A percentile compares a stretch with the other conserved stretches of the same genome.
These are phyloP conservation scores for Pseudogymnoascus sp. DNA, from an alignment of 2,329 filamentous ascomycete species.

Conservation along the genomic window DNA sequence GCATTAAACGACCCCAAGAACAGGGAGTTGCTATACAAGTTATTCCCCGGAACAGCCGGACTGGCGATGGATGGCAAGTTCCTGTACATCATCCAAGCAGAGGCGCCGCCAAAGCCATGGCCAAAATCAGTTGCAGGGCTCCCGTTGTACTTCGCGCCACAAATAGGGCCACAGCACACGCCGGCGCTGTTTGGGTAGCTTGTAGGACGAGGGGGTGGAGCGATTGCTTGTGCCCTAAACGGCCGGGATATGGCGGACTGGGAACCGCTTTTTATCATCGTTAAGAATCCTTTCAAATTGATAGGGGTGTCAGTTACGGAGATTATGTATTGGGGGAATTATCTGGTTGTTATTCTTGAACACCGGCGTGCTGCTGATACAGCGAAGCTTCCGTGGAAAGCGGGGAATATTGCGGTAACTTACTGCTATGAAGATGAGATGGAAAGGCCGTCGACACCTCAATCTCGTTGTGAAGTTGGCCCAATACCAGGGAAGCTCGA, in stretches of 20 bases:
- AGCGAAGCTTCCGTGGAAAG: not conserved
- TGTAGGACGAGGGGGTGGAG: not conserved
- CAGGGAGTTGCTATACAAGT: not conserved
- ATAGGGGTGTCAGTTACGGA: not conserved
- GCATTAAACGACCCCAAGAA: not conserved
- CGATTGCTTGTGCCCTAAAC: not conserved
- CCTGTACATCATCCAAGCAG: not conserved
- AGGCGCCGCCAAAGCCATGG: not conserved
- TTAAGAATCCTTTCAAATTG: not conserved
- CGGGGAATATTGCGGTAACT: not conserved
- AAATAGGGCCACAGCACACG: not conserved
- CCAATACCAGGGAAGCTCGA: not conserved
- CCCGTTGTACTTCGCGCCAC: not conserved
- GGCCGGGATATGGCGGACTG: not conserved
- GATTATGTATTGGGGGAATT: not conserved
- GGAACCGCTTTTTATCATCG: not conserved
- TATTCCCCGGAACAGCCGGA: not conserved
- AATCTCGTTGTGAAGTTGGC: not conserved
- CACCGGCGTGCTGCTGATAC: not conserved
- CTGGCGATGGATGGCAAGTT: not conserved
- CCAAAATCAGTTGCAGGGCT: not conserved
- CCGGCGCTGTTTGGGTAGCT: not conserved
- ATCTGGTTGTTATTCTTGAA: not conserved
- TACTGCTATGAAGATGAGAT: not conserved
- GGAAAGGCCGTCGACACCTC: not conserved